A percentile compares a stretch with the other conserved stretches of the same genome.
phyloP scores from a whole-genome alignment of 1,284 basidiomycete species.

The Cryptococcus maquisensis region DNA sequence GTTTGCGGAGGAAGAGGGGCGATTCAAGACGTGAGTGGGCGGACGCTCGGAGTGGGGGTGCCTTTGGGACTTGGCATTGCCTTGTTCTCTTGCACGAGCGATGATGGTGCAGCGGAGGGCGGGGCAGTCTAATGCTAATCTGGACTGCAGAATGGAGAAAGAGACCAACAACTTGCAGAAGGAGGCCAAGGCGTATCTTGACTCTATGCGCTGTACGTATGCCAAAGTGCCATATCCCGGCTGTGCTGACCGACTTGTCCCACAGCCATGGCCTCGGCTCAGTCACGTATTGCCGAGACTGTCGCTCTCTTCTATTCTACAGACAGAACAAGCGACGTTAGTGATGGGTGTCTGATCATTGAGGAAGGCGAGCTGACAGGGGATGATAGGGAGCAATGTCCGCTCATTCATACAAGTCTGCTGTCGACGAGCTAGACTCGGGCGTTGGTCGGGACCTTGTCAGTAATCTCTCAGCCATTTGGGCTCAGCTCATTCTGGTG shows the following conservation, averaged over 20 bases:
- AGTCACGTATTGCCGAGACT: slow-evolving; percentile 91
- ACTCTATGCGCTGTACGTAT: slow-evolving; percentile 78
- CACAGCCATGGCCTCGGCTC: slow-evolving; percentile 83
- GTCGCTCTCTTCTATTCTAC: slow-evolving; percentile 90
- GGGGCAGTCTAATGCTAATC: neutral
- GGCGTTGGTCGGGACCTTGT: slow-evolving; percentile 82
- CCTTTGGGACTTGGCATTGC: neutral
- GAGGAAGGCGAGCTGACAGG: neutral
- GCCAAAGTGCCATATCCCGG: neutral
- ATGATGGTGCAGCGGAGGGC: no score
- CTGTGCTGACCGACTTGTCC: neutral
- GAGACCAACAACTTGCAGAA: slow-evolving; percentile 88
- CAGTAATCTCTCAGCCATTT: slow-evolving; percentile 24
- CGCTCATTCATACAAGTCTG: slow-evolving; percentile 90
- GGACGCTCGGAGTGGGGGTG: neutral
- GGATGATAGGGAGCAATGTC: slow-evolving; percentile 76
- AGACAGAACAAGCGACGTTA: slow-evolving; percentile 69
- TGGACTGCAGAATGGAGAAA: slow-evolving; percentile 74
- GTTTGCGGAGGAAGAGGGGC: slow-evolving; percentile 86
- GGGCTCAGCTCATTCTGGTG: neutral
- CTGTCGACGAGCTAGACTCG: slow-evolving; percentile 88
- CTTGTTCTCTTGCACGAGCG: no score
- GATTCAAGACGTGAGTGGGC: slow-evolving; percentile 73
- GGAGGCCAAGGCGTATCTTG: slow-evolving; percentile 90
- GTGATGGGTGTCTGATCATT: slow-evolving; percentile 7